These are phyloP conservation scores for Diospyros lotus DNA, from an alignment of 148 eudicot genomes.

Conservation along the genomic window DNA sequence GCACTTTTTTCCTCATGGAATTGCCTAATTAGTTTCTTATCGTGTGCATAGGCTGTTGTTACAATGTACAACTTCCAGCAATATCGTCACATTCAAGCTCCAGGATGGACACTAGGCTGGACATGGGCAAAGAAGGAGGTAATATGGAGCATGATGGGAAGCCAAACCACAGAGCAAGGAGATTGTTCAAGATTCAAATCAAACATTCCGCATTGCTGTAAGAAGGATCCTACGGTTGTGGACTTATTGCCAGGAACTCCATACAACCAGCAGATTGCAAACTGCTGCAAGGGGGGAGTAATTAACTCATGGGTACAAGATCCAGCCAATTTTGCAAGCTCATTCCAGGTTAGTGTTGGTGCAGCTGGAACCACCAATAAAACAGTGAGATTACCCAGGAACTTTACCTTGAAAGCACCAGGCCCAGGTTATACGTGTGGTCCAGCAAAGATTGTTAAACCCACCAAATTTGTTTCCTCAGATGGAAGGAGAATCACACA, in stretches of 20 bases:
- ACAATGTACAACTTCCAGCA: slow-evolving; percentile 58
- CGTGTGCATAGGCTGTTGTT: slow-evolving; percentile 34
- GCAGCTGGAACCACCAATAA: slow-evolving; percentile 53
- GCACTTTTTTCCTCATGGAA: background rate
- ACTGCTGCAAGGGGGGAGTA: slow-evolving; percentile 65
- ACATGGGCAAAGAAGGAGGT: slow-evolving; percentile 70
- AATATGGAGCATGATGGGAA: slow-evolving; percentile 61
- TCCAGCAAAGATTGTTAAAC: slow-evolving; percentile 49
- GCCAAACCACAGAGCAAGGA: slow-evolving; percentile 59
- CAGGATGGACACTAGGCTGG: slow-evolving; percentile 67
- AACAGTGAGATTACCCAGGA: slow-evolving; percentile 50
- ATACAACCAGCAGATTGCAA: slow-evolving; percentile 60
- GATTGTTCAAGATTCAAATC: slow-evolving; percentile 55
- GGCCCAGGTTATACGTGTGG: slow-evolving; percentile 61
- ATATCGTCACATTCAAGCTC: slow-evolving; percentile 53
- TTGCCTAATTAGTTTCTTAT: slow-evolving; percentile 5
- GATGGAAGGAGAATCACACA: slow-evolving; percentile 57
- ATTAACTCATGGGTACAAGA: slow-evolving; percentile 49
- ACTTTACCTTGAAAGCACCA: slow-evolving; percentile 53
- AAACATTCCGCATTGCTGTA: slow-evolving; percentile 49
- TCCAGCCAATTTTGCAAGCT: slow-evolving; percentile 38
- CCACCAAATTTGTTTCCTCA: slow-evolving; percentile 31
- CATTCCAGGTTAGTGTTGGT: slow-evolving; percentile 63
- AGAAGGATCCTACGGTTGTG: slow-evolving; percentile 47
- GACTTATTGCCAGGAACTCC: slow-evolving; percentile 55